Conservation (phyloP, 192 early-diverging fungal species). For the Coemansia sp. region DNA sequence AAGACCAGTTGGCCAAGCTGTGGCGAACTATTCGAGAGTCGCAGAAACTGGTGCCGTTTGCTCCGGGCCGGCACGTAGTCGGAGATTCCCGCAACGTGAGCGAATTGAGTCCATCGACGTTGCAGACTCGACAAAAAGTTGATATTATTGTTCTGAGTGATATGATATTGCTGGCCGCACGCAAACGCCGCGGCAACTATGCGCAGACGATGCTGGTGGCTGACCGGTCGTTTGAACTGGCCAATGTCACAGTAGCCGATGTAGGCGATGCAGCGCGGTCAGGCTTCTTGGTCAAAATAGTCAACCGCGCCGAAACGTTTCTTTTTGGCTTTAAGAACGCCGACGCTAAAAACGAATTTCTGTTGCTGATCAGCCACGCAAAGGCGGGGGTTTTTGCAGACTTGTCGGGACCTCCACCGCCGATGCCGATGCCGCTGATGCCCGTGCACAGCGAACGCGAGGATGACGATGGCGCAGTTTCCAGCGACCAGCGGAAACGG, state of each 20-base stretch:
- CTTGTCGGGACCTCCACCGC: conserved; percentile 14
- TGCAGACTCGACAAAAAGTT: conserved; percentile 72
- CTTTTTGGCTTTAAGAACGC: conserved; percentile 56
- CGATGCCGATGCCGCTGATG: conserved; percentile 6
- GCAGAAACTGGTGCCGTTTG: conserved; percentile 67
- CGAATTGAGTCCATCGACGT: conserved; percentile 76
- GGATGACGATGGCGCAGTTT: not conserved
- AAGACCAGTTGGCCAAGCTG: conserved; percentile 49
- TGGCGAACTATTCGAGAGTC: conserved; percentile 50
- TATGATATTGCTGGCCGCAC: conserved; percentile 72
- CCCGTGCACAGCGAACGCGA: not conserved
- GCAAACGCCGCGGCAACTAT: conserved; percentile 70
- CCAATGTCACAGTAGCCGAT: conserved; percentile 82
- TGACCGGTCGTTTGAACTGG: conserved; percentile 73
- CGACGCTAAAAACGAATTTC: conserved; percentile 48
- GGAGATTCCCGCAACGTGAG: conserved; percentile 68
- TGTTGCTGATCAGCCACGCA: conserved; percentile 50
- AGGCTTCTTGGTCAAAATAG: conserved; percentile 76
- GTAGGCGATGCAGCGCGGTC: conserved; percentile 76
- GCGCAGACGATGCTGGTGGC: conserved; percentile 71
- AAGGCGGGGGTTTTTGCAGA: conserved; percentile 41
- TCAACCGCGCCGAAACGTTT: conserved; percentile 79
- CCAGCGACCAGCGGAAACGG: not conserved
- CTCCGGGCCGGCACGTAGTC: conserved; percentile 67
- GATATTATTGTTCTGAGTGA: conserved; percentile 84